Base-by-base conservation (phyloP, 768 basidiomycete genomes). In the Phanerochaete carnosa region DNA sequence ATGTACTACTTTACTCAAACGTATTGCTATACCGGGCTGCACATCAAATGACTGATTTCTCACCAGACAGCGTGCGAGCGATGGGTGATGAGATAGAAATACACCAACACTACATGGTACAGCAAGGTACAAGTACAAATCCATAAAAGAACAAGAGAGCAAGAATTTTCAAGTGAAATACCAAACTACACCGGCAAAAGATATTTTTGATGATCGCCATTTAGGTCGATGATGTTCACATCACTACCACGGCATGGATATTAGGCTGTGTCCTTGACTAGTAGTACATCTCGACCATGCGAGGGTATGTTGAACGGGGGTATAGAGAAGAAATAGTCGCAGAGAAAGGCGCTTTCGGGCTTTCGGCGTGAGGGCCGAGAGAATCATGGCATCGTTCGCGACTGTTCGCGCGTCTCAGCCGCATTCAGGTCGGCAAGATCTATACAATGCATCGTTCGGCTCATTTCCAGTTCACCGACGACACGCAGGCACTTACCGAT, bases 401-500 rank as follows among this genome's bases (percentile, higher is more conserved):
- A 64, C 15, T 65, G 60, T 30, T 66, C 66, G 25, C 60, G 59
- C 45, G 55, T 32, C 26, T 43, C 58, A 53, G 66, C 54, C 33
- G 45, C 2, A 29, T 28, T 28, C 23, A 70, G 55, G 51, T 70
- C 69, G 28, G 64, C 65, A 16, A 70, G 57, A 50, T 70, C 68
- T 69, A 29, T 33, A 54, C 29, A 47, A n/a, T 32, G 9, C 29
- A 35, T 23, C 32, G 16, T 22, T 37, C 33, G 56, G 26, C 59
- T 39, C 30, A 11, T 23, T 6, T 37, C 12, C 15, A 2, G 7
- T n/a, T 22, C 25, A 29, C 54, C 30, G 39, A 43, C 16, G 33
- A 29, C 35, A 32, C 32, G 8, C 19, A 32, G 35, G 3, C 13
- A 46, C 73, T 53, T 45, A 75, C 73, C 74, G 50, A 77, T 77